These are phyloP conservation scores for Trifolium subterraneum DNA, from an alignment of 306 rosid genomes.

Conservation along the genomic window DNA sequence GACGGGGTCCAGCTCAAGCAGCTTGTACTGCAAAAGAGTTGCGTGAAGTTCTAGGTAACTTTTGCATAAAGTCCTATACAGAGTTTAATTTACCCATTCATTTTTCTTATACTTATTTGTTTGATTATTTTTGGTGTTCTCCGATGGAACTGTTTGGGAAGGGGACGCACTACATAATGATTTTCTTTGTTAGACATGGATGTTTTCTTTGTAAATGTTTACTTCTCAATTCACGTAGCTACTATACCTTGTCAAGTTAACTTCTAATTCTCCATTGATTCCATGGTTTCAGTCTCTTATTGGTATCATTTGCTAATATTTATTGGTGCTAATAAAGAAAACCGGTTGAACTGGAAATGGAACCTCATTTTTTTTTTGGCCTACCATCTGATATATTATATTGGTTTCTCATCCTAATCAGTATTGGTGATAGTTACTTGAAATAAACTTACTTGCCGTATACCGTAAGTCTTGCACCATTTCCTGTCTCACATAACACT, in stretches of 20 bases:
- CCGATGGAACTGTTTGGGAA: constrained; percentile 24
- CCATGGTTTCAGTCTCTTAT: background rate
- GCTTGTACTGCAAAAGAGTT: constrained; percentile 96
- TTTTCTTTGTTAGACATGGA: constrained; percentile 16
- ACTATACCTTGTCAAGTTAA: constrained; percentile 12
- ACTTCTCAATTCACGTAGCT: constrained; percentile 15
- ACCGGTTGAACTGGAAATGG: constrained; percentile 30
- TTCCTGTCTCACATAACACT: constrained; percentile 12
- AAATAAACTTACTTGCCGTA: constrained; percentile 27
- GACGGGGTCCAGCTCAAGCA: constrained; percentile 98
- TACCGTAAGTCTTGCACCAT: background rate
- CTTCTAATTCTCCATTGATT: constrained; percentile 15
- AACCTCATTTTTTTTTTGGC: constrained; percentile 29
- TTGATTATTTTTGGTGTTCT: constrained; percentile 26
- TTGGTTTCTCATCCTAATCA: constrained; percentile 33
- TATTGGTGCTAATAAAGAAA: background rate
- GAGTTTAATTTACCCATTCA: background rate
- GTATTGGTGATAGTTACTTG: constrained; percentile 11
- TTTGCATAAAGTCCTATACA: constrained; percentile 24
- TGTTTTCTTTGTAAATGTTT: constrained; percentile 36
- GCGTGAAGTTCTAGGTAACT: constrained; percentile 90
- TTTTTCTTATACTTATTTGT: constrained; percentile 22
- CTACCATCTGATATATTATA: constrained; percentile 12
- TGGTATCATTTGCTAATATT: constrained; percentile 15
- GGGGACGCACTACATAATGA: constrained; percentile 1